Evolutionary conservation across 352 stramenopile genomes (phyloP), one percentile per base, ranked within the genome.

Genomic region (Elongisporangium anandrum): DNA sequence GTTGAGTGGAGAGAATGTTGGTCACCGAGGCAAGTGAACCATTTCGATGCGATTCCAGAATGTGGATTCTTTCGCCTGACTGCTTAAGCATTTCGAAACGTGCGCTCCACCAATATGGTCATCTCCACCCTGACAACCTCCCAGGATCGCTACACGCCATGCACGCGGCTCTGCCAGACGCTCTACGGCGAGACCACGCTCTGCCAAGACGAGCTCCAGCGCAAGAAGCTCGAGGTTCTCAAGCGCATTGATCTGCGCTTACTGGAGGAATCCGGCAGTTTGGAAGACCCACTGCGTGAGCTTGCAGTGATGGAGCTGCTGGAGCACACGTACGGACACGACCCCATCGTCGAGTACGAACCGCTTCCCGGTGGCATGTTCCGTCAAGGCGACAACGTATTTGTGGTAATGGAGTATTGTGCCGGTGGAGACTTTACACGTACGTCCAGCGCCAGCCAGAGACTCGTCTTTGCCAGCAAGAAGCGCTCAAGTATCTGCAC

Each of bases 351-450:
- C 3, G 26, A 58, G 17, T 81, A 83, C 51, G 67, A 70, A 34
- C 47, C 57, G 17, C 22, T 24, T 21, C 54, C 52, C 34, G 54
- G 71, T 6, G 61, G 61, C 12, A 73, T 81, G 57, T 90, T 90
- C 52, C 58, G 72, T 16, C 56, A 64, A 0, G 63, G 69, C 19
- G 71, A 78, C 51, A 69, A 68, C 39, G 57, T 81, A 16, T 85
- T 75, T 56, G 68, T 88, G 5, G 76, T 75, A 19, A 88, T 88
- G 70, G 78, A 91, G 50, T 88, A 85, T 60, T 89, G 81, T 54
- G 61, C 56, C 1, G 71, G 73, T n/a, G 79, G 79, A 21, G 79
- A 89, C 57, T 70, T 91, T 85, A 77, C 65, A 70, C 79, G 49
- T 70, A 75, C 61, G 61, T 85, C 53, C 69, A 73, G 45, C 20